Conservation (phyloP, 2,329 filamentous ascomycete species). For the Chaetothyriales sp. region DNA sequence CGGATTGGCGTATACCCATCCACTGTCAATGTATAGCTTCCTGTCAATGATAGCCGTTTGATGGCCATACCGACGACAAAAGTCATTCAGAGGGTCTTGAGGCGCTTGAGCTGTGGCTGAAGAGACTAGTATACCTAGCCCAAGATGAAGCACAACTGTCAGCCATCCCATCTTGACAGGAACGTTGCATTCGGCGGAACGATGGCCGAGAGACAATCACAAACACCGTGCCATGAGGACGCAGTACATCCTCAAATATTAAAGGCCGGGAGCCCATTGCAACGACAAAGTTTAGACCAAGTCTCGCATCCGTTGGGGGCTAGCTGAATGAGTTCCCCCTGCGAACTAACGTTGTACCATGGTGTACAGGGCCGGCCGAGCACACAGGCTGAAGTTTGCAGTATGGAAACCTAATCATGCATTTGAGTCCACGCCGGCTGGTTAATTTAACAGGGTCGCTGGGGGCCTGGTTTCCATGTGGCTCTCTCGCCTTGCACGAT, state of each 20-base stretch:
- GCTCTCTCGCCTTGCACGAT: no score
- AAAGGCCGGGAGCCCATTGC: background rate
- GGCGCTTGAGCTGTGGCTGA: conserved; percentile 3
- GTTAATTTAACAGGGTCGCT: background rate
- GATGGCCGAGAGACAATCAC: background rate
- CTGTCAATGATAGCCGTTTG: conserved; percentile 47
- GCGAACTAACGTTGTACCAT: background rate
- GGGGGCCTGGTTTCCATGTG: background rate
- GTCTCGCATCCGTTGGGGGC: background rate
- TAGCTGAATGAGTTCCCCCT: background rate
- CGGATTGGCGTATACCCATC: conserved; percentile 43
- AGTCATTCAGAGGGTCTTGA: conserved; percentile 41
- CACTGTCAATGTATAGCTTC: conserved; percentile 50
- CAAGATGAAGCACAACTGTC: background rate
- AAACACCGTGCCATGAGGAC: background rate
- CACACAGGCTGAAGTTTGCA: background rate
- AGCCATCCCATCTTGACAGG: background rate
- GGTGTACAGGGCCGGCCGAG: background rate
- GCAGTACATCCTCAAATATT: background rate
- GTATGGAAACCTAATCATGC: background rate
- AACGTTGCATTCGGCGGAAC: background rate
- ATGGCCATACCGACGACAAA: conserved; percentile 44
- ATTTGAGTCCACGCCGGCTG: background rate
- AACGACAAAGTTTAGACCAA: background rate
- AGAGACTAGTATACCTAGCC: background rate